Conservation (phyloP, 495 filamentous ascomycete genomes). For the Bryoglossum gracile region DNA sequence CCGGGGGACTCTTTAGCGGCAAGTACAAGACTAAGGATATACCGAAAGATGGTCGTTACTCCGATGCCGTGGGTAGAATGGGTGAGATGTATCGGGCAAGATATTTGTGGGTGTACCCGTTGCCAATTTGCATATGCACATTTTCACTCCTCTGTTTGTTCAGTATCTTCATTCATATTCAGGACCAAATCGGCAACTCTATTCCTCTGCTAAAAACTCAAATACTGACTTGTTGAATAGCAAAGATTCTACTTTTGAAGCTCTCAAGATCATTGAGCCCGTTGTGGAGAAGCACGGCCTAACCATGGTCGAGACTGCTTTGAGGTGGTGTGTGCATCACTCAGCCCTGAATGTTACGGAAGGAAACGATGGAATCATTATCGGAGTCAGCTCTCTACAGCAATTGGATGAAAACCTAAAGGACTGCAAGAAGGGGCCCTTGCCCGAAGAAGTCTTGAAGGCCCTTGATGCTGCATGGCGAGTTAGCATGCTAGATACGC, state of each 20-base stretch:
- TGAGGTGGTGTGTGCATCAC: constrained; percentile 79
- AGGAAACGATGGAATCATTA: constrained; percentile 73
- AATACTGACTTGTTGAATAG: neutral
- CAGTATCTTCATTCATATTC: no score
- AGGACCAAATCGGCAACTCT: no score
- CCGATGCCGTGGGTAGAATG: constrained; percentile 36
- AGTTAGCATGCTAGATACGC: constrained; percentile 56
- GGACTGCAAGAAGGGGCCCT: constrained; percentile 76
- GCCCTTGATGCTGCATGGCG: constrained; percentile 72
- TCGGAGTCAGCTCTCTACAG: constrained; percentile 67
- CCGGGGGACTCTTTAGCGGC: constrained; percentile 77
- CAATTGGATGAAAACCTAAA: constrained; percentile 72
- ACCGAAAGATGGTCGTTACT: constrained; percentile 64
- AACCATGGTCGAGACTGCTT: constrained; percentile 73
- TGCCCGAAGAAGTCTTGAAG: constrained; percentile 77
- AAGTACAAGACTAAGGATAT: constrained; percentile 71
- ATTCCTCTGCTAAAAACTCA: neutral
- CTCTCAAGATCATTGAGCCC: constrained; percentile 64
- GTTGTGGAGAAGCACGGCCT: constrained; percentile 68
- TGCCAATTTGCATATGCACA: neutral
- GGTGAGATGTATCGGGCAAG: constrained; percentile 67
- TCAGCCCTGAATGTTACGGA: constrained; percentile 66
- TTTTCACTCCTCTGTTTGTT: neutral
- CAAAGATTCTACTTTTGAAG: constrained; percentile 68
- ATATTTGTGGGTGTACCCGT: constrained; percentile 49